Percentiles rank a stretch among this genome's conserved stretches.
Conservation (phyloP, 2,329 filamentous ascomycete species). For the Didymella keratinophila region DNA sequence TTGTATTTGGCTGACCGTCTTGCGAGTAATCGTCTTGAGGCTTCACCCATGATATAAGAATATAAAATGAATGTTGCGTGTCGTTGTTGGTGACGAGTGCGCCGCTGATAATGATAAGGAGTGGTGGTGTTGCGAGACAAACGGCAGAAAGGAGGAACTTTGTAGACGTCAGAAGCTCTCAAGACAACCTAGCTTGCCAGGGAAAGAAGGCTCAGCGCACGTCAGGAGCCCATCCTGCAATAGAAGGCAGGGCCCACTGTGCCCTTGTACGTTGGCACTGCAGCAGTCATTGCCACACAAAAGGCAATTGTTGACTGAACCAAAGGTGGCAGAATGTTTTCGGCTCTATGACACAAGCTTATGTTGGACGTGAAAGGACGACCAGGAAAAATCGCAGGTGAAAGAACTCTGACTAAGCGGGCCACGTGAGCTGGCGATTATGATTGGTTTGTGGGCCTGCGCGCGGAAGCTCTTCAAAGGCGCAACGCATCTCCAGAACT, state of each 20-base stretch:
- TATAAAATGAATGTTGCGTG: background rate
- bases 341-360: background rate
- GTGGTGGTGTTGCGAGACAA: background rate
- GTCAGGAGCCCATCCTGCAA: background rate
- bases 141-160: background rate
- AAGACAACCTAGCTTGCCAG: too few relatives aligned
- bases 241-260: background rate
- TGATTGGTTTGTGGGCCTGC: slow-evolving; percentile 15
- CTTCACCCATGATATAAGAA: background rate
- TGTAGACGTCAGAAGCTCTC: too few relatives aligned
- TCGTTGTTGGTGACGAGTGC: background rate
- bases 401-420: slow-evolving; percentile 4
- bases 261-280: background rate
- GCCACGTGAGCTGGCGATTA: slow-evolving; percentile 1
- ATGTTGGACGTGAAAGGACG: background rate
- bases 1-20: too few relatives aligned
- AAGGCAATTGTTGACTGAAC: too few relatives aligned
- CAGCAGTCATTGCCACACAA: background rate
- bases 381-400: background rate
- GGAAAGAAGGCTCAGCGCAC: background rate
- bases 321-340: background rate
- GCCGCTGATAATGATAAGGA: background rate
- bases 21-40: too few relatives aligned
- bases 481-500: slow-evolving; percentile 3
- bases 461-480: background rate